Conservation (phyloP, 2,329 filamentous ascomycete genomes). For the Xylogone sp. region DNA sequence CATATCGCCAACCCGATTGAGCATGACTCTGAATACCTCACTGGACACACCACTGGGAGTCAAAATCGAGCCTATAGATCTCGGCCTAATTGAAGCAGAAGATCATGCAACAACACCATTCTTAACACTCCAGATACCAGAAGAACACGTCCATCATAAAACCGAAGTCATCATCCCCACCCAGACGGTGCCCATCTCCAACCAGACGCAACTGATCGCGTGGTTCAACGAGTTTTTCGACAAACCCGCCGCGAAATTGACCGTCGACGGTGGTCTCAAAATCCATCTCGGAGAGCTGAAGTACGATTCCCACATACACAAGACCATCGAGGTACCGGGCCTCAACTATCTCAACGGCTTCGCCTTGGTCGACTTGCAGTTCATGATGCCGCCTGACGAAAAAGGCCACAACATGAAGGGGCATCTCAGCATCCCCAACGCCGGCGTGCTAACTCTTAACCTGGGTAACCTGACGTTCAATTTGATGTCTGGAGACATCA, state of each 20-base stretch:
- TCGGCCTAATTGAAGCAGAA: conserved; percentile 39
- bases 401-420: conserved; percentile 41
- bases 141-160: conserved; percentile 30
- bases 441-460: conserved; percentile 31
- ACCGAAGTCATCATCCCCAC: conserved; percentile 32
- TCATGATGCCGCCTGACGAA: conserved; percentile 32
- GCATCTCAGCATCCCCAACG: conserved; percentile 40
- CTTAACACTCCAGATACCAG: conserved; percentile 28
- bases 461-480: conserved; percentile 42
- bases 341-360: conserved; percentile 38
- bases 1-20: conserved; percentile 29
- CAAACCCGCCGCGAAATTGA: conserved; percentile 31
- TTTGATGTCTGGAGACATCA: conserved; percentile 35
- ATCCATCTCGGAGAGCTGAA: conserved; percentile 37
- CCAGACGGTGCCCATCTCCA: conserved; percentile 32
- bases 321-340: conserved; percentile 35
- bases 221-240: conserved; percentile 40
- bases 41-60: conserved; percentile 34
- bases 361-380: conserved; percentile 29
- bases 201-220: conserved; percentile 35
- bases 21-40: conserved; percentile 33
- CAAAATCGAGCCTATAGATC: conserved; percentile 32
- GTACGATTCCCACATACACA: conserved; percentile 34
- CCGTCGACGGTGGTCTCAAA: conserved; percentile 32
- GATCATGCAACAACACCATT: conserved; percentile 15